phyloP scores from a whole-genome alignment of 2,329 filamentous ascomycete genomes.

The Incumbomyces lentus region DNA sequence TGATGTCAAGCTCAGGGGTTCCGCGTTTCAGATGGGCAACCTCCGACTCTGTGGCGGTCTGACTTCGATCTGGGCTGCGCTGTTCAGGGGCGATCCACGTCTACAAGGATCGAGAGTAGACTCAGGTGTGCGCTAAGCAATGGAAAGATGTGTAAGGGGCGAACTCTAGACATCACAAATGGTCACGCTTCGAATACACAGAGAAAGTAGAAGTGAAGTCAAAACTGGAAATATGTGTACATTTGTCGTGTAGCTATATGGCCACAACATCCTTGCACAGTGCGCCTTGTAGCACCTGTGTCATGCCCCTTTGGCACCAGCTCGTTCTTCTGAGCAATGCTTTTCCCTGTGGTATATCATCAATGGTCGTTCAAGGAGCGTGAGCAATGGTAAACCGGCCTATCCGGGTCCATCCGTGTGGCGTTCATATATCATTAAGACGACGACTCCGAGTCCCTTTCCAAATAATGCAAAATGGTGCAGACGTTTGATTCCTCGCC shows the following conservation, averaged over 20 bases:
- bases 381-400: neutral
- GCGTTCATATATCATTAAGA: constrained; percentile 1
- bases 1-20: neutral
- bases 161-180: neutral
- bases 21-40: neutral
- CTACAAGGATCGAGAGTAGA: no score
- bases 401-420: constrained; percentile 1
- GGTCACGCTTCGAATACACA: neutral
- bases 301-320: no score
- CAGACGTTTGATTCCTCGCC: neutral
- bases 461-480: neutral
- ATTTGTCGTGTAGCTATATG: neutral
- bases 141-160: neutral
- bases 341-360: constrained; percentile 5
- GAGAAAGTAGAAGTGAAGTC: neutral
- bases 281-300: no score
- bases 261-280: neutral
- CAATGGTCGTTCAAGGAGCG: constrained; percentile 3
- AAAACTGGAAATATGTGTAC: neutral
- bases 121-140: neutral
- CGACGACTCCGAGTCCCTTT: neutral
- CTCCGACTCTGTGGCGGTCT: neutral
- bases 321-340: constrained; percentile 1
- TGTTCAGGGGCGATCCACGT: neutral
- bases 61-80: neutral